Evolutionary conservation across 805 yeast species (phyloP), one percentile per base, ranked within the genome.

Genomic region (Ogataea zsoltii): DNA sequence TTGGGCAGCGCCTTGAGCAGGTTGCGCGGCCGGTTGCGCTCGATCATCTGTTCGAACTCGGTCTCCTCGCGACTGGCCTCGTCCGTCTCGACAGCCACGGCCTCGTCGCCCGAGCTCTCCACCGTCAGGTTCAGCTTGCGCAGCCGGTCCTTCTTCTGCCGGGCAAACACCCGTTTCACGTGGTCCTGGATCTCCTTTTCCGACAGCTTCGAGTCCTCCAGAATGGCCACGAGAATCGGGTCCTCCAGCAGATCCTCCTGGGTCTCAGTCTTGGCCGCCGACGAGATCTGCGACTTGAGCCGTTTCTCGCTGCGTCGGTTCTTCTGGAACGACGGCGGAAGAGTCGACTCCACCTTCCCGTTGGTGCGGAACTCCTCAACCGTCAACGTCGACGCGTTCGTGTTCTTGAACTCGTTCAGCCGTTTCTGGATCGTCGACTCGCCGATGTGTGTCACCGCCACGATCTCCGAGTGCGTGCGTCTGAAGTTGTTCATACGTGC

Each of bases 401-500:
- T 90, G 42, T 74, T 73, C 53, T 81, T 83, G 62, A 94, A 94
- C 68, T 94, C 99, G 55, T 85, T 85, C 54, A 94, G 75, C 54
- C 99, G 76, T 53, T 88, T 79, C 62, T 94, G 98, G 38, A 94
- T 75, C 1, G 99, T 95, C 49, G 87, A 94, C 57, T 89, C 96
- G 5, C 96, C 97, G 19, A 94, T 91, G 63, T 89, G 96, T 1
- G 98, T 92, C 7, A 94, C 94, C 0, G 95, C 92, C 14, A 92
- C 97, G 43, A 94, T 85, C 63, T 95, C 98, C 1, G 91, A 79
- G 63, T 92, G 96, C 2, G 96, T 84, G 60, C 98, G 76, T 60
- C 97, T 77, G 62, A 87, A 83, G 61, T 91, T 91, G 67, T 94
- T 94, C 98, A 94, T 95, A 66, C 99, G 77, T 2, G 97, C 94